Conservation (phyloP, 805 yeast genomes). For the Wickerhamiella siamensis region DNA sequence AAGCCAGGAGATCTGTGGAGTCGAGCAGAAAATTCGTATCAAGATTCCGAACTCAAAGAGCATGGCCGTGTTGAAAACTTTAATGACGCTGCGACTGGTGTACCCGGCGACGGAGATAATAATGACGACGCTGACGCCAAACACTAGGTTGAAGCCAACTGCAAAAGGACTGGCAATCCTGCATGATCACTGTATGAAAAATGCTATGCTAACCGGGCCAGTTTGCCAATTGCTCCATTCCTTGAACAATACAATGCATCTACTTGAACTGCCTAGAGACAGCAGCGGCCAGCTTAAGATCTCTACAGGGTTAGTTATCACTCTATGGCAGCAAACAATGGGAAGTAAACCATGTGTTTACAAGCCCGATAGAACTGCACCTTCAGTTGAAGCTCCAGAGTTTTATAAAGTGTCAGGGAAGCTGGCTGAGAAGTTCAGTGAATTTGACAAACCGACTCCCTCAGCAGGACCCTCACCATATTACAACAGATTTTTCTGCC, state of each 20-base stretch:
- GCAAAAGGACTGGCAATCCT: constrained; percentile 76
- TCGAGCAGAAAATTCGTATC: too few relatives aligned
- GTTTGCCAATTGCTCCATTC: constrained; percentile 40
- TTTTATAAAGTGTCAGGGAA: not conserved
- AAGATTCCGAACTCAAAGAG: too few relatives aligned
- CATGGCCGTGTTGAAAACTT: constrained; percentile 1
- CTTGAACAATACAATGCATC: constrained; percentile 53
- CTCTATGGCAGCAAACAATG: constrained; percentile 47
- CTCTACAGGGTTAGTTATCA: constrained; percentile 44
- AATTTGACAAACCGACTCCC: not conserved
- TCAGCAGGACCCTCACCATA: constrained; percentile 36
- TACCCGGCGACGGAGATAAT: constrained; percentile 4
- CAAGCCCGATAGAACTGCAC: constrained; percentile 42
- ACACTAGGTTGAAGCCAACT: constrained; percentile 55
- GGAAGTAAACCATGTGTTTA: constrained; percentile 61
- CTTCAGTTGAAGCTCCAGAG: constrained; percentile 17
- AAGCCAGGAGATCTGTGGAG: too few relatives aligned
- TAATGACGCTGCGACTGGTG: constrained; percentile 5
- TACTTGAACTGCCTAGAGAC: constrained; percentile 55
- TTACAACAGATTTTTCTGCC: constrained; percentile 63
- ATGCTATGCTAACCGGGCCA: constrained; percentile 33
- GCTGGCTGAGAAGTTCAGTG: not conserved
- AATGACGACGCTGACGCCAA: not conserved
- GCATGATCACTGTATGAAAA: constrained; percentile 40
- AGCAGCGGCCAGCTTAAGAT: constrained; percentile 43